Percentiles rank a stretch among this genome's conserved stretches.
phyloP scores from a whole-genome alignment of 768 basidiomycete species.

The Suillus brevipes region DNA sequence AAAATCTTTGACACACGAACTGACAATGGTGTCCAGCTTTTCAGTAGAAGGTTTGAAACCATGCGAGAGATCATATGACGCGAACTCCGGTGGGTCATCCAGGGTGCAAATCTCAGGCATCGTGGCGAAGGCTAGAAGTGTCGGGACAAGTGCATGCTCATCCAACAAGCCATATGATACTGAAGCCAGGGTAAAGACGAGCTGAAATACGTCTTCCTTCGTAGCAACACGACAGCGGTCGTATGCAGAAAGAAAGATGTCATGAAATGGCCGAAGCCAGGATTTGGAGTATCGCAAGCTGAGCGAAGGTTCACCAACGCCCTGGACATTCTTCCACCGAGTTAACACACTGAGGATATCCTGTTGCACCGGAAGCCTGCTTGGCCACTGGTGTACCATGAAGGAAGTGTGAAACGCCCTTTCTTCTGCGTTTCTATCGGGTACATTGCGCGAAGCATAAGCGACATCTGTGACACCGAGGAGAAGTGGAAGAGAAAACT shows the following conservation, averaged over 20 bases:
- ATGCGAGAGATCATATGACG: background rate
- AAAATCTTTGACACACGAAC: background rate
- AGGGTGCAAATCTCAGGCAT: background rate
- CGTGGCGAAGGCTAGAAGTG: background rate
- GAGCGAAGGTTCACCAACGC: background rate
- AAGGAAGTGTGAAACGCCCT: background rate
- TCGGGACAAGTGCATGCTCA: background rate
- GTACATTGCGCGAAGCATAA: background rate
- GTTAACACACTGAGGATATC: background rate
- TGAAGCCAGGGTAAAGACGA: background rate
- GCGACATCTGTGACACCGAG: background rate
- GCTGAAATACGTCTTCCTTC: background rate
- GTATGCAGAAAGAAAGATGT: background rate
- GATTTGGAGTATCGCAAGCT: background rate
- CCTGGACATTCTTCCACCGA: background rate
- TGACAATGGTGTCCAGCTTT: background rate
- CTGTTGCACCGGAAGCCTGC: background rate
- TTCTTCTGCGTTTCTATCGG: background rate
- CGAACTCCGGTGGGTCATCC: background rate
- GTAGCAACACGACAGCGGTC: background rate
- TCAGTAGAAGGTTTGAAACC: background rate
- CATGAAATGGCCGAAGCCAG: background rate
- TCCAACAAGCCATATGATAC: background rate
- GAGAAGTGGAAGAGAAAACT: background rate
- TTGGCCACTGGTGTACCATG: background rate